Conservation (phyloP, 768 basidiomycete species). For the Termitomyces sp. region DNA sequence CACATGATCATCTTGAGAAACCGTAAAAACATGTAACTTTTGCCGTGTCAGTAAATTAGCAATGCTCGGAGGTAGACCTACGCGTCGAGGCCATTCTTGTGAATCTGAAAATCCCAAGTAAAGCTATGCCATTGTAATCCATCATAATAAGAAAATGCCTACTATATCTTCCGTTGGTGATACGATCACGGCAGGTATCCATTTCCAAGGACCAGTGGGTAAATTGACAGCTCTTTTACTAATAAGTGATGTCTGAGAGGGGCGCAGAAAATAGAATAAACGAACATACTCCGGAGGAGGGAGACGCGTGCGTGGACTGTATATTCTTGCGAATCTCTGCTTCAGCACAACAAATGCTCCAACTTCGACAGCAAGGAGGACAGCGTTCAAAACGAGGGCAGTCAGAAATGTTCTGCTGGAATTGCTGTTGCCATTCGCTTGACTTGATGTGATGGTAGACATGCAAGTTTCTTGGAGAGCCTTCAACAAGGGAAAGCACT, state of each 20-base stretch:
- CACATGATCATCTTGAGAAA: constrained; percentile 58
- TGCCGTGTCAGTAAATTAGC: neutral
- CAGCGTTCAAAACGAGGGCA: constrained; percentile 51
- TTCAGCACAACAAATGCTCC: constrained; percentile 53
- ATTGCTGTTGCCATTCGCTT: constrained; percentile 23
- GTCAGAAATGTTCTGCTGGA: constrained; percentile 52
- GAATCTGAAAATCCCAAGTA: neutral
- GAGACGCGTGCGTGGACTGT: constrained; percentile 55
- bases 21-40: constrained; percentile 51
- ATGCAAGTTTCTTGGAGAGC: constrained; percentile 5
- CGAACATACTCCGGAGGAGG: constrained; percentile 46
- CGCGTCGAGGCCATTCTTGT: constrained; percentile 1
- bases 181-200: neutral
- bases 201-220: neutral
- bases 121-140: neutral
- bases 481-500: neutral
- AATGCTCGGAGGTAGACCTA: neutral
- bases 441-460: constrained; percentile 22
- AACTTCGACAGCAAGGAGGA: constrained; percentile 40
- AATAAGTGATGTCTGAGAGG: neutral
- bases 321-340: constrained; percentile 50
- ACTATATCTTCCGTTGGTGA: neutral
- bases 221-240: neutral
- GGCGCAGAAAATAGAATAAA: neutral
- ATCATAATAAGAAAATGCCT: neutral